Evolutionary conservation across 176 grass and related monocot genomes (phyloP).

Genomic region (Cocos nucifera): DNA sequence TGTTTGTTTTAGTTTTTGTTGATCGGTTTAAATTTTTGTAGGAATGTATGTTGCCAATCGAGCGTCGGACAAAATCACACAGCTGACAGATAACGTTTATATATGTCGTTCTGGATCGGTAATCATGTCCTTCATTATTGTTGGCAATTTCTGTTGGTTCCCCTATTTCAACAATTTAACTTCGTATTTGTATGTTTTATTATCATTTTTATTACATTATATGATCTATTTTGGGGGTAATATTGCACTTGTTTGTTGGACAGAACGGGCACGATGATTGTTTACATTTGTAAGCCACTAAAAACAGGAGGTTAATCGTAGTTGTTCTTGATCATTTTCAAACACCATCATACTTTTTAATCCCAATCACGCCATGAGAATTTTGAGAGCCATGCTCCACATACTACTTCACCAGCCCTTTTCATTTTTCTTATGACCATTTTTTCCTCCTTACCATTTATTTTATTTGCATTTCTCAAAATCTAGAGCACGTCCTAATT

Average conservation of each 20-base stretch:
- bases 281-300: no score
- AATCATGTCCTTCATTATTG: constrained; percentile 13
- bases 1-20: not conserved
- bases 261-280: no score
- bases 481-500: constrained; percentile 27
- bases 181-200: not conserved
- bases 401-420: no score
- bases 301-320: no score
- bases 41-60: constrained; percentile 89
- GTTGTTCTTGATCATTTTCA: no score
- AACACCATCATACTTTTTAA: no score
- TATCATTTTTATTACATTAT: not conserved
- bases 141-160: not conserved
- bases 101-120: constrained; percentile 91
- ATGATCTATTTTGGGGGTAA: no score
- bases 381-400: no score
- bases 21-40: constrained; percentile 15
- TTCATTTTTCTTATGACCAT: no score
- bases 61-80: constrained; percentile 81
- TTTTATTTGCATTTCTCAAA: not conserved
- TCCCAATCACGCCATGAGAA: no score
- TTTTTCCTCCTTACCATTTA: no score
- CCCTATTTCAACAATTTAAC: not conserved
- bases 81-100: constrained; percentile 84
- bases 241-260: no score